A percentile compares a stretch with the other conserved stretches of the same genome.
These are phyloP conservation scores for Dacryopinax spathularia DNA, from an alignment of 768 basidiomycete species.

Conservation along the genomic window DNA sequence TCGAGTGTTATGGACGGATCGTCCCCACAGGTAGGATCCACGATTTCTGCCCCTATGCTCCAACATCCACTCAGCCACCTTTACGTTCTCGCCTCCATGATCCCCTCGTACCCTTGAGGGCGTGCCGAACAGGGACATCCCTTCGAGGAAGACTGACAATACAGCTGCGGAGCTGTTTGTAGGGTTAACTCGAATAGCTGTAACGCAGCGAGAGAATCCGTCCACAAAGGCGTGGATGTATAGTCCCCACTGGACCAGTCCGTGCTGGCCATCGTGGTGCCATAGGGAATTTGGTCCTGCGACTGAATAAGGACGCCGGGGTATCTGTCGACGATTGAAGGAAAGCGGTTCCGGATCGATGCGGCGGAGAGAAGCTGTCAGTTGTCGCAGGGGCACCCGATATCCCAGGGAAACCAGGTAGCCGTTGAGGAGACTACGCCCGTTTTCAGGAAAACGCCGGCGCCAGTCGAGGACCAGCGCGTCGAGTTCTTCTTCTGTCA, in stretches of 20 bases:
- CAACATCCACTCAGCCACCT: constrained; percentile 27
- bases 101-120: constrained; percentile 26
- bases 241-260: constrained; percentile 15
- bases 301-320: constrained; percentile 28
- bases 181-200: not conserved
- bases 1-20: constrained; percentile 27
- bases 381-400: too few relatives aligned
- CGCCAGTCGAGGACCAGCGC: too few relatives aligned
- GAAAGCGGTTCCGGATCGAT: too few relatives aligned
- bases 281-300: constrained; percentile 27
- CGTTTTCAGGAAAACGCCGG: too few relatives aligned
- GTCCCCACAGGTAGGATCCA: constrained; percentile 22
- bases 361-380: too few relatives aligned
- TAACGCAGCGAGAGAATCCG: constrained; percentile 6
- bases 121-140: constrained; percentile 11
- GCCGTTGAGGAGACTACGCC: too few relatives aligned
- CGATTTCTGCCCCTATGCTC: constrained; percentile 20
- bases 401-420: too few relatives aligned
- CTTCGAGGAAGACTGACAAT: constrained; percentile 23
- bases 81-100: constrained; percentile 26
- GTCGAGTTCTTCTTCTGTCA: too few relatives aligned
- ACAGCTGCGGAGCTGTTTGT: constrained; percentile 16
- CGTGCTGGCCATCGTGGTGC: constrained; percentile 30
- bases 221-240: too few relatives aligned
- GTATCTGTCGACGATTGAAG: too few relatives aligned